These are phyloP conservation scores for Trichoderma polysporum DNA, from an alignment of 2,329 filamentous ascomycete species.

Conservation along the genomic window DNA sequence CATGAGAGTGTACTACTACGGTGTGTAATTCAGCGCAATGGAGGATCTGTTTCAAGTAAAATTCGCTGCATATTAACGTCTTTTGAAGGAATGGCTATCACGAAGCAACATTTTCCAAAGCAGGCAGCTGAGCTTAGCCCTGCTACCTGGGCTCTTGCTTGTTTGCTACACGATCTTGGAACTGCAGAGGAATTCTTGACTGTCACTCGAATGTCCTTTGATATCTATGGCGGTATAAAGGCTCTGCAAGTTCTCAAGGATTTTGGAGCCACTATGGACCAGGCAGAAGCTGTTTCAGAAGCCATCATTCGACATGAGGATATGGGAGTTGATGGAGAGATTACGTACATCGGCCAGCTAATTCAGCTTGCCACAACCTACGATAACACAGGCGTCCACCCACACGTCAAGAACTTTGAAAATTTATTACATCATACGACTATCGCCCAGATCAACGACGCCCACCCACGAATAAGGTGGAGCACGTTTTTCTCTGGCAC, in stretches of 20 bases:
- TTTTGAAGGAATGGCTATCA: neutral
- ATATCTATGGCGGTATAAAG: neutral
- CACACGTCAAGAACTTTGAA: slow-evolving; percentile 41
- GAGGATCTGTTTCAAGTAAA: neutral
- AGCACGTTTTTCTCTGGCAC: slow-evolving; percentile 61
- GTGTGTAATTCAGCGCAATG: no score
- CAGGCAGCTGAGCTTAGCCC: neutral
- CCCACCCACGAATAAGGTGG: slow-evolving; percentile 37
- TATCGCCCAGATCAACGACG: neutral
- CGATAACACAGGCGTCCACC: slow-evolving; percentile 63
- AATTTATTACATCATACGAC: neutral
- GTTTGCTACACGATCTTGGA: neutral
- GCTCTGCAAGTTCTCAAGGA: neutral
- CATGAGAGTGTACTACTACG: neutral
- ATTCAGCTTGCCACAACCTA: slow-evolving; percentile 64
- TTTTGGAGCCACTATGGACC: neutral
- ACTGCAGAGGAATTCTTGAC: neutral
- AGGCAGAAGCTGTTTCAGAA: neutral
- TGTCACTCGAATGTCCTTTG: neutral
- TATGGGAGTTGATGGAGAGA: neutral
- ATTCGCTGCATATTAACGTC: neutral
- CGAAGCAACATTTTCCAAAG: neutral
- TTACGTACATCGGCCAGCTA: slow-evolving; percentile 59
- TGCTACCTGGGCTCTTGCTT: neutral
- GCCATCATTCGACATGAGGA: neutral